Evolutionary conservation across 129 eudicot genomes (phyloP).

Genomic region (carrot (Daucus carota)): DNA sequence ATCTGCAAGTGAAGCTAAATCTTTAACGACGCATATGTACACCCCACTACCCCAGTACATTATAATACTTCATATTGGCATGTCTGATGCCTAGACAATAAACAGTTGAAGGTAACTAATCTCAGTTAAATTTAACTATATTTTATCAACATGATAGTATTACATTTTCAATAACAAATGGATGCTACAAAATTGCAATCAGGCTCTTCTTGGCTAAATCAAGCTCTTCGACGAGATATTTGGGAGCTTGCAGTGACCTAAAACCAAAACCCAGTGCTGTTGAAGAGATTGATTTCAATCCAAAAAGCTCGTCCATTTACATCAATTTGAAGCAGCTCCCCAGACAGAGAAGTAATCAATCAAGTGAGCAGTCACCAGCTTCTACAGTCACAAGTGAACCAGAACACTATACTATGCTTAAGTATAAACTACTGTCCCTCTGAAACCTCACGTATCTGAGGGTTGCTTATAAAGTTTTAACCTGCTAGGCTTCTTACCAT

Average conservation of each 20-base stretch:
- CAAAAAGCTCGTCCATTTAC: background rate
- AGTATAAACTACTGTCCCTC: background rate
- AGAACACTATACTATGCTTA: background rate
- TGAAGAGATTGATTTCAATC: background rate
- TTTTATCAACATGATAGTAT: background rate
- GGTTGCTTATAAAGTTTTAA: background rate
- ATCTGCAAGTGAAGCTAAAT: too few species aligned
- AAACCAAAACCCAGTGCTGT: background rate
- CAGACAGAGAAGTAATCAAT: background rate
- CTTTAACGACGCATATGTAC: background rate
- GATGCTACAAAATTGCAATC: constrained; percentile 1
- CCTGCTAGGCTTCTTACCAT: background rate
- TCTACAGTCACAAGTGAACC: background rate
- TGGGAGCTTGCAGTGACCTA: background rate
- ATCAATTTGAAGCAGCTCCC: background rate
- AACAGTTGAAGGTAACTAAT: background rate
- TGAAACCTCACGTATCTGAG: background rate
- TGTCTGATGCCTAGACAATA: background rate
- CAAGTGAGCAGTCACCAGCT: background rate
- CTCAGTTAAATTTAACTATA: background rate
- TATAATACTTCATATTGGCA: background rate
- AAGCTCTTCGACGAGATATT: background rate
- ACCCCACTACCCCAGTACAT: background rate
- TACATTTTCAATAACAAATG: background rate
- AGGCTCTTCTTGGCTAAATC: background rate